Base-by-base conservation (phyloP, 2,329 filamentous ascomycete genomes). In the Simplicillium sp. region DNA sequence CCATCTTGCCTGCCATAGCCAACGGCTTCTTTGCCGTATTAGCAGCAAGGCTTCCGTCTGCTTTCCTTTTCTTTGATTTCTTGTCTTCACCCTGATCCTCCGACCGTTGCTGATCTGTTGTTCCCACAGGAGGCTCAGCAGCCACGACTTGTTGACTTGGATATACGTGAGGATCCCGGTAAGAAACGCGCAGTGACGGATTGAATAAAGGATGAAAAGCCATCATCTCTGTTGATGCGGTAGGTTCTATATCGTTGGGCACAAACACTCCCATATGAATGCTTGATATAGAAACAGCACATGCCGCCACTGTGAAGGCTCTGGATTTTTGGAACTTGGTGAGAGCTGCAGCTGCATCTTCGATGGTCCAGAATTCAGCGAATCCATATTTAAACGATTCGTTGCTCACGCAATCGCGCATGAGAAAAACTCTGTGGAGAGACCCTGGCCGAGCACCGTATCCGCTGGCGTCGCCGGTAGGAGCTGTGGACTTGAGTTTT, bases 191-290 rank as follows among this genome's bases (percentile, higher is more conserved):
- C 43, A 85, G 61, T 0, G 71, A 66, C 2, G 80, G 70, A 50
- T 88, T 88, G 48, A 77, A 78, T 2, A 86, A 67, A 2, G 84
- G 82, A 28, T 72, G 70, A 53, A 90, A 89, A 0, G 81, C 83
- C 55, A 80, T 80, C 36, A 64, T 68, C 12, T 76, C 71, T n/a
- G 69, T 74, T 14, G 73, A 72, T 0, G 73, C 66, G 5, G 69
- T 68, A 2, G 66, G 43, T 7, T 72, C 69, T 38, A 80, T 74
- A 37, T 83, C 69, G 34, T 84, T 81, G 1, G 84, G 85, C 11
- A 89, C 76, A 53, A 94, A 92, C 3, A 92, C 85, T 5, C 86
- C 86, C n/a, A 84, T 77, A 48, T 92, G 86, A 32, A 89, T 88
- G 49, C 84, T 87, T 34, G 76, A 82, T 17, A 87, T 71, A 11